phyloP scores from a whole-genome alignment of 1,284 basidiomycete genomes.

The Nidula niveotomentosa region DNA sequence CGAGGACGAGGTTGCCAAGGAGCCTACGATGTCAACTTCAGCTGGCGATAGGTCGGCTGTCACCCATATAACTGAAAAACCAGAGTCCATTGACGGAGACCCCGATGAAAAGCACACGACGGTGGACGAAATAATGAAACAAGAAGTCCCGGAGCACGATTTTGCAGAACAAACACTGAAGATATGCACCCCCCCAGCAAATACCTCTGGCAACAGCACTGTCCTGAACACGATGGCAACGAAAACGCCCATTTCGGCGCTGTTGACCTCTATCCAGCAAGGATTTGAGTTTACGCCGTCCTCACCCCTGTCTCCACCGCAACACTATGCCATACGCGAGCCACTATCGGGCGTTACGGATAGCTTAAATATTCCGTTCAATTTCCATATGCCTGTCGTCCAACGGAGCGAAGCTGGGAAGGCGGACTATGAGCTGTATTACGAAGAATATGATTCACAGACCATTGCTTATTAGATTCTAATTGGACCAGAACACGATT shows the following conservation, averaged over 20 bases:
- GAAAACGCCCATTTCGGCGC: conserved; percentile 55
- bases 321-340: not conserved
- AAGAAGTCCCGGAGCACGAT: conserved; percentile 5
- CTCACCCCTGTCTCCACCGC: conserved; percentile 51
- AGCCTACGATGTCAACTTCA: too few relatives aligned
- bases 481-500: too few relatives aligned
- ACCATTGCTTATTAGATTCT: too few relatives aligned
- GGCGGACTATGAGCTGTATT: too few relatives aligned
- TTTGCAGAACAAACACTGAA: not conserved
- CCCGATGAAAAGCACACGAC: not conserved
- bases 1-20: too few relatives aligned
- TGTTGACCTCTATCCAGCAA: conserved; percentile 66
- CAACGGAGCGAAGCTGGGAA: too few relatives aligned
- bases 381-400: not conserved
- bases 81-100: too few relatives aligned
- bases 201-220: conserved; percentile 4
- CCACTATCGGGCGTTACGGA: not conserved
- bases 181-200: conserved; percentile 6
- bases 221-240: not conserved
- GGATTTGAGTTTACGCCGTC: conserved; percentile 67
- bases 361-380: conserved; percentile 1
- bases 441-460: too few relatives aligned
- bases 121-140: conserved; percentile 2
- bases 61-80: too few relatives aligned
- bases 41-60: too few relatives aligned